A percentile compares a stretch with the other conserved stretches of the same genome.
These are phyloP conservation scores for Xanthoceras sorbifolium DNA, from an alignment of 345 rosid species.

Conservation along the genomic window DNA sequence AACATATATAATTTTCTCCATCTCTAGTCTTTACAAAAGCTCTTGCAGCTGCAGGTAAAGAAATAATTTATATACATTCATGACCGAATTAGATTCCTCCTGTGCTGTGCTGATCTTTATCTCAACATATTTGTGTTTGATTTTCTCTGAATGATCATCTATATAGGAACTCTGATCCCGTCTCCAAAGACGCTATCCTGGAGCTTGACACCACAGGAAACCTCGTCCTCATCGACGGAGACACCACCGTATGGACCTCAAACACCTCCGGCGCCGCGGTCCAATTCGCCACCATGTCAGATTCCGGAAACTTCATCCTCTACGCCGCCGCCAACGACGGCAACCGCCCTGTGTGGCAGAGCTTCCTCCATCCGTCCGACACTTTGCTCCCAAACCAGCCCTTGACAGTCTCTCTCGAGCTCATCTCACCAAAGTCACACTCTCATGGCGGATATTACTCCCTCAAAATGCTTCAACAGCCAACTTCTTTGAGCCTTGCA, in stretches of 20 bases:
- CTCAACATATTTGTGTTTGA: no score
- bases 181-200: conserved; percentile 63
- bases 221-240: conserved; percentile 62
- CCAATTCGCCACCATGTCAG: conserved; percentile 57
- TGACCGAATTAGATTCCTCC: no score
- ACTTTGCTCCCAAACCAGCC: conserved; percentile 88
- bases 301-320: conserved; percentile 84
- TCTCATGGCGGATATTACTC: conserved; percentile 64
- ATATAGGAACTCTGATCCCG: conserved; percentile 80
- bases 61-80: no score
- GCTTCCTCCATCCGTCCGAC: conserved; percentile 80
- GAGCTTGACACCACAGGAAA: conserved; percentile 76
- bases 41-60: conserved; percentile 48
- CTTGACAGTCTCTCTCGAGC: conserved; percentile 62
- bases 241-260: conserved; percentile 60
- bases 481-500: conserved; percentile 81
- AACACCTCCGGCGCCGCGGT: conserved; percentile 68
- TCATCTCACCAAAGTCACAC: conserved; percentile 55
- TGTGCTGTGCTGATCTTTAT: no score
- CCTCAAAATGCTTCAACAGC: conserved; percentile 82
- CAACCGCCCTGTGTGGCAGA: conserved; percentile 63
- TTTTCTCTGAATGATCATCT: conserved; percentile 52
- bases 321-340: conserved; percentile 21
- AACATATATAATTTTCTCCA: conserved; percentile 16
- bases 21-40: conserved; percentile 35